Conservation (phyloP, 2,329 filamentous ascomycete genomes). For the Seiridium unicorne region DNA sequence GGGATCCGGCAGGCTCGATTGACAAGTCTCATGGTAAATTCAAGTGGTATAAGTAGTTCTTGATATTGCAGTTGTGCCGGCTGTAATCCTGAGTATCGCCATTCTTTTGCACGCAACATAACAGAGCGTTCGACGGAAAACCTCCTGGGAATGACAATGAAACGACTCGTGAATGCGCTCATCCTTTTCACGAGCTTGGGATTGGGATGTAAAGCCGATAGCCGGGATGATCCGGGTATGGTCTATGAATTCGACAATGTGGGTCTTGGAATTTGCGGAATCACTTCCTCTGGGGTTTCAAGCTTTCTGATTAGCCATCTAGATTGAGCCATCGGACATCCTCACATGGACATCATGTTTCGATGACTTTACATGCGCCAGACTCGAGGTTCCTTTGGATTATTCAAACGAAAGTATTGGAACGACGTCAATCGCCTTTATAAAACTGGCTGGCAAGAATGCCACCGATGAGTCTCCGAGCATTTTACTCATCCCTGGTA, state of each 20-base stretch:
- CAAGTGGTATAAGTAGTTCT: slow-evolving; percentile 15
- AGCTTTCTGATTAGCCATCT: slow-evolving; percentile 8
- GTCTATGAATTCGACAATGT: slow-evolving; percentile 18
- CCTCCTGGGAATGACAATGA: slow-evolving; percentile 5
- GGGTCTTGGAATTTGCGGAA: slow-evolving; percentile 6
- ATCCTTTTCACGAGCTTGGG: slow-evolving; percentile 17
- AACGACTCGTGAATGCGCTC: slow-evolving; percentile 11
- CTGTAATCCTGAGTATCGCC: slow-evolving; percentile 6
- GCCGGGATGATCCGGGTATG: slow-evolving; percentile 16
- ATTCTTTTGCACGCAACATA: slow-evolving; percentile 7
- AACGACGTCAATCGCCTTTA: slow-evolving; percentile 26
- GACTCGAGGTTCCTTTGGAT: slow-evolving; percentile 27
- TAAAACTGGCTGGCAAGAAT: slow-evolving; percentile 28
- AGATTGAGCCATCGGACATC: slow-evolving; percentile 28
- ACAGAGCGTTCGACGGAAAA: not conserved
- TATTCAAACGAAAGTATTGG: slow-evolving; percentile 24
- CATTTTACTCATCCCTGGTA: slow-evolving; percentile 26
- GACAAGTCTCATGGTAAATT: slow-evolving; percentile 5
- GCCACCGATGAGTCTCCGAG: slow-evolving; percentile 24
- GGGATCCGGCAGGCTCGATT: not conserved
- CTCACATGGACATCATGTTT: slow-evolving; percentile 30
- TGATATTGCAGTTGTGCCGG: slow-evolving; percentile 9
- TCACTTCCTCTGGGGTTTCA: slow-evolving; percentile 2
- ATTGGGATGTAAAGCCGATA: slow-evolving; percentile 19
- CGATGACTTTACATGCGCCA: slow-evolving; percentile 26